phyloP scores from a whole-genome alignment of 495 filamentous ascomycete species.

The Parathielavia hyrcaniae region DNA sequence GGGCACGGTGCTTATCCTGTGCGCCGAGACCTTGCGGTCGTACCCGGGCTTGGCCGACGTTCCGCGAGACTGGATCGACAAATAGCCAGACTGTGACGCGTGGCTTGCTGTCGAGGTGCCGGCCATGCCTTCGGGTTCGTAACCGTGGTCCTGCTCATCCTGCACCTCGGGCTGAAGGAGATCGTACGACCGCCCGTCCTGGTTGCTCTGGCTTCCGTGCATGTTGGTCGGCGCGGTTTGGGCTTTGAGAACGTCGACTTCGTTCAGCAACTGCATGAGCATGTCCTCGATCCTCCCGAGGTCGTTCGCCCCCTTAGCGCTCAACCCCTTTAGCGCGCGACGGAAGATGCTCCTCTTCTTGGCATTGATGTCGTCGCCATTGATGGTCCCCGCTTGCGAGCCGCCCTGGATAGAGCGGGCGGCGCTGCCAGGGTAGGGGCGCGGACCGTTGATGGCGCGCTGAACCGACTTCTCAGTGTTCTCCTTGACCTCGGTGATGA shows the following conservation, averaged over 20 bases:
- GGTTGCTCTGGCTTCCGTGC: constrained; percentile 29
- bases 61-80: constrained; percentile 61
- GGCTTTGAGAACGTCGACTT: constrained; percentile 82
- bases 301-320: constrained; percentile 79
- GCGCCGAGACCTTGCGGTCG: constrained; percentile 60
- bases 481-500: constrained; percentile 75
- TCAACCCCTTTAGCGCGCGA: constrained; percentile 82
- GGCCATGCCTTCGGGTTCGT: constrained; percentile 77
- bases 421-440: constrained; percentile 66
- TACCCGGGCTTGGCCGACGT: constrained; percentile 52
- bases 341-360: constrained; percentile 89
- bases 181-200: constrained; percentile 46
- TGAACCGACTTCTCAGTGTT: constrained; percentile 80
- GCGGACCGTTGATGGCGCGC: constrained; percentile 76
- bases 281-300: constrained; percentile 89
- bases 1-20: constrained; percentile 81
- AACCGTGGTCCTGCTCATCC: constrained; percentile 57
- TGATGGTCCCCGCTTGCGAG: constrained; percentile 55
- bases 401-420: constrained; percentile 50
- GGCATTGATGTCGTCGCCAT: constrained; percentile 59
- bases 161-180: constrained; percentile 51
- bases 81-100: constrained; percentile 67
- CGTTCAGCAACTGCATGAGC: constrained; percentile 82
- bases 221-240: constrained; percentile 38
- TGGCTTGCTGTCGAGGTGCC: constrained; percentile 66